Conservation (phyloP, 148 eudicot species). For the Pouteria glomerata region DNA sequence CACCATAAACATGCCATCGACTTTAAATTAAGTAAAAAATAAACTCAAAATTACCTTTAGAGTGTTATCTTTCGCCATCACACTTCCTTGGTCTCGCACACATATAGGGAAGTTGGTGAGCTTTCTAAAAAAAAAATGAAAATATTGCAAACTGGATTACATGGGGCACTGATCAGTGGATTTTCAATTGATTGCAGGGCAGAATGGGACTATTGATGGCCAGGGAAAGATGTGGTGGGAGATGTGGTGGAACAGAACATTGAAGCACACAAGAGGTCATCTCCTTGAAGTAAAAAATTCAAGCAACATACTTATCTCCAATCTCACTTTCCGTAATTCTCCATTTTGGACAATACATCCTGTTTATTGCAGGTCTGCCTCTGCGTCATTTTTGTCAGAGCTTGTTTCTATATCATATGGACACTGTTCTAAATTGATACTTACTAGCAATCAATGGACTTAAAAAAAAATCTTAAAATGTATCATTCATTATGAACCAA, state of each 20-base stretch:
- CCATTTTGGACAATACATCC: conserved; percentile 99
- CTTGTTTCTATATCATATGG: neutral
- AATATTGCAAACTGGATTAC: too few relatives aligned
- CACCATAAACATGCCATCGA: neutral
- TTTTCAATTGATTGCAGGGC: conserved; percentile 39
- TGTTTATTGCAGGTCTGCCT: conserved; percentile 80
- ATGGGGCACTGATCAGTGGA: conserved; percentile 20
- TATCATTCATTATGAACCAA: too few relatives aligned
- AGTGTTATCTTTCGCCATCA: neutral
- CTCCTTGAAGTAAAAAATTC: conserved; percentile 85
- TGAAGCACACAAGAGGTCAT: conserved; percentile 92
- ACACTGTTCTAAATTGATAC: neutral
- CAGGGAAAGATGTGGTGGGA: conserved; percentile 99
- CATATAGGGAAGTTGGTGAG: neutral
- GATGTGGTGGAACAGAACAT: conserved; percentile 96
- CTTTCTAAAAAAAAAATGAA: neutral
- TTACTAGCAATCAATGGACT: neutral
- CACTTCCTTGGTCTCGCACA: too few relatives aligned
- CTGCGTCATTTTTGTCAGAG: neutral
- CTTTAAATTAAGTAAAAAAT: neutral
- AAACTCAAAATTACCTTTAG: neutral
- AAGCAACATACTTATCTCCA: conserved; percentile 72
- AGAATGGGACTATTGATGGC: conserved; percentile 90
- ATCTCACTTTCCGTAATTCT: conserved; percentile 87
- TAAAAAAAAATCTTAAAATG: neutral